phyloP scores from a whole-genome alignment of 352 stramenopile species.

The Phytopythium ostracodes region DNA sequence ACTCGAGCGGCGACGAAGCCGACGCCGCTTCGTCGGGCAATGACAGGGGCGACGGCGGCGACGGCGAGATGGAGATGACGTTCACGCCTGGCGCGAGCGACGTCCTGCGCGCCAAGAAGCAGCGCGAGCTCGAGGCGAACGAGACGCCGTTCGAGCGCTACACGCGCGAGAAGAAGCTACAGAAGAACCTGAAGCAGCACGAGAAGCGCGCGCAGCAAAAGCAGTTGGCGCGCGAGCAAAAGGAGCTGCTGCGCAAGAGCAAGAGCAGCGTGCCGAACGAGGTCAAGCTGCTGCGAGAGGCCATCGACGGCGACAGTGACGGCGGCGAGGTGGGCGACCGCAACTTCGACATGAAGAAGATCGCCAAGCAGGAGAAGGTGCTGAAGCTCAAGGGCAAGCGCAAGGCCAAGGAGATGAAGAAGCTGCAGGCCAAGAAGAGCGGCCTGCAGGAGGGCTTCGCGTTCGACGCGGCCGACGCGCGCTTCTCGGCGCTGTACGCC shows the following conservation, averaged over 20 bases:
- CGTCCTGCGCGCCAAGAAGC: slow-evolving; percentile 69
- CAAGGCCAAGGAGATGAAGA: slow-evolving; percentile 73
- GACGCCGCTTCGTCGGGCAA: slow-evolving; percentile 13
- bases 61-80: slow-evolving; percentile 81
- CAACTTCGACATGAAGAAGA: slow-evolving; percentile 87
- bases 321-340: slow-evolving; percentile 32
- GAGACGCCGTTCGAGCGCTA: slow-evolving; percentile 86
- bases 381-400: slow-evolving; percentile 78
- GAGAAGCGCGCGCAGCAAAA: slow-evolving; percentile 71
- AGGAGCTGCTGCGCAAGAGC: slow-evolving; percentile 54
- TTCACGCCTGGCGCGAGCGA: slow-evolving; percentile 70
- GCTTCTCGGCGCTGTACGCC: slow-evolving; percentile 72
- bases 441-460: slow-evolving; percentile 72
- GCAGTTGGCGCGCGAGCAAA: slow-evolving; percentile 54
- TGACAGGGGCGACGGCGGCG: slow-evolving; percentile 17
- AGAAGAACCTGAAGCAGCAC: slow-evolving; percentile 83
- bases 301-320: slow-evolving; percentile 38
- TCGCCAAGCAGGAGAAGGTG: slow-evolving; percentile 63
- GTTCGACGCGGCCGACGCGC: slow-evolving; percentile 70
- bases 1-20: slow-evolving; percentile 27
- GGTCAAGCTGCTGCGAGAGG: slow-evolving; percentile 52
- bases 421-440: slow-evolving; percentile 47
- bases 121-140: slow-evolving; percentile 69
- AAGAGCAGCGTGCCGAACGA: slow-evolving; percentile 40
- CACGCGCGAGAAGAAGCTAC: slow-evolving; percentile 78